These are phyloP conservation scores for Breviolum minutum DNA, from an alignment of 73 alveolate species.

Conservation along the genomic window DNA sequence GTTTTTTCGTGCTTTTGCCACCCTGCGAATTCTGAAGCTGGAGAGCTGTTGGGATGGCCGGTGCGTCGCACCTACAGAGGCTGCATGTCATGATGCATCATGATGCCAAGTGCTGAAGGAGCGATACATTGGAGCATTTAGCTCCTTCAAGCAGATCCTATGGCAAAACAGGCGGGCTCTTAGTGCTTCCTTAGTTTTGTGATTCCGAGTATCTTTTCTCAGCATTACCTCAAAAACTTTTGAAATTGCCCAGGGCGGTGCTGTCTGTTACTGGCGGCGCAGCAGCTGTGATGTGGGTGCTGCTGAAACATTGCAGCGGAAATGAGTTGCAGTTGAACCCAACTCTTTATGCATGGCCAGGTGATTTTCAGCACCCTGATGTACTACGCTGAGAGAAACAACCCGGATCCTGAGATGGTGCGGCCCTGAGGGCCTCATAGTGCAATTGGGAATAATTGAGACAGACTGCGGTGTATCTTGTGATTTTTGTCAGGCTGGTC, in stretches of 20 bases:
- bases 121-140: conserved; percentile 85
- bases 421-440: background rate
- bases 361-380: conserved; percentile 82
- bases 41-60: conserved; percentile 2
- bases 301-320: background rate
- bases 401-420: conserved; percentile 79
- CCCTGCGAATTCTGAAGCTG: conserved; percentile 87
- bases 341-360: background rate
- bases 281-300: conserved; percentile 87
- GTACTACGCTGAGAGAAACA: conserved; percentile 78
- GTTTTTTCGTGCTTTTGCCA: conserved; percentile 66
- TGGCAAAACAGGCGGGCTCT: conserved; percentile 37
- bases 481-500: conserved; percentile 31
- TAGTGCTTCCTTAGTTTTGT: background rate
- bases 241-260: conserved; percentile 40
- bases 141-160: conserved; percentile 79
- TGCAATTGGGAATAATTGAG: background rate
- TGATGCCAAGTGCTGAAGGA: conserved; percentile 20
- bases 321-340: background rate
- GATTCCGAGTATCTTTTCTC: background rate
- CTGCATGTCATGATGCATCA: background rate
- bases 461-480: background rate
- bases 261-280: conserved; percentile 89
- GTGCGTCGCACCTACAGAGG: no score
- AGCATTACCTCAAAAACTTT: no score